phyloP scores from a whole-genome alignment of 2,329 filamentous ascomycete species.

The Chaetomium strumarium region DNA sequence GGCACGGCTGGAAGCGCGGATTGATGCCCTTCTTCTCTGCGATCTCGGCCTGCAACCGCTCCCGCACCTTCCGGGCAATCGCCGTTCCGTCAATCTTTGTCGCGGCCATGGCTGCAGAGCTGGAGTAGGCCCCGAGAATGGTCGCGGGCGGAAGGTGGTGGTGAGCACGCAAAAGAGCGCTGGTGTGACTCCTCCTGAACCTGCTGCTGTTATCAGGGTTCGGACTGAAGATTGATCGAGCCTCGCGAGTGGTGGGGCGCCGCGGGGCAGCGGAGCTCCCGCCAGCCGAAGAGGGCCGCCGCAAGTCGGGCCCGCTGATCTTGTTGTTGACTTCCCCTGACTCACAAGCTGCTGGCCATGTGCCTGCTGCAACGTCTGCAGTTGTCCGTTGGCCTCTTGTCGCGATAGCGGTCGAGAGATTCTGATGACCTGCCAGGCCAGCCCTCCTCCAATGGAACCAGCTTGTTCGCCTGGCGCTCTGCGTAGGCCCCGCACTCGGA shows the following conservation, averaged over 20 bases:
- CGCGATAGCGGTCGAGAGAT: conserved; percentile 1
- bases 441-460: neutral
- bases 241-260: conserved; percentile 12
- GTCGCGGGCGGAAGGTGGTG: conserved; percentile 9
- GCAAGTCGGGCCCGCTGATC: conserved; percentile 12
- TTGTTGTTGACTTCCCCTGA: conserved; percentile 10
- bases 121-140: conserved; percentile 34
- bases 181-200: conserved; percentile 8
- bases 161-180: conserved; percentile 12
- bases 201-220: neutral
- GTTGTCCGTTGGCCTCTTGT: neutral
- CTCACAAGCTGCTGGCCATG: conserved; percentile 4
- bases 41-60: conserved; percentile 75
- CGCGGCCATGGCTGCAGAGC: conserved; percentile 65
- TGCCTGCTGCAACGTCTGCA: neutral
- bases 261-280: conserved; percentile 21
- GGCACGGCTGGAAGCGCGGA: conserved; percentile 77
- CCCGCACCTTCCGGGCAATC: conserved; percentile 87
- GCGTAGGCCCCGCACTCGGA: neutral
- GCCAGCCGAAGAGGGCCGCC: conserved; percentile 18
- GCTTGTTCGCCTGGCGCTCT: neutral
- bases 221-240: conserved; percentile 13
- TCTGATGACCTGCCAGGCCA: neutral
- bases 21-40: conserved; percentile 73
- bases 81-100: conserved; percentile 92